Conservation (phyloP, 768 basidiomycete species). For the Calvatia gigantea region DNA sequence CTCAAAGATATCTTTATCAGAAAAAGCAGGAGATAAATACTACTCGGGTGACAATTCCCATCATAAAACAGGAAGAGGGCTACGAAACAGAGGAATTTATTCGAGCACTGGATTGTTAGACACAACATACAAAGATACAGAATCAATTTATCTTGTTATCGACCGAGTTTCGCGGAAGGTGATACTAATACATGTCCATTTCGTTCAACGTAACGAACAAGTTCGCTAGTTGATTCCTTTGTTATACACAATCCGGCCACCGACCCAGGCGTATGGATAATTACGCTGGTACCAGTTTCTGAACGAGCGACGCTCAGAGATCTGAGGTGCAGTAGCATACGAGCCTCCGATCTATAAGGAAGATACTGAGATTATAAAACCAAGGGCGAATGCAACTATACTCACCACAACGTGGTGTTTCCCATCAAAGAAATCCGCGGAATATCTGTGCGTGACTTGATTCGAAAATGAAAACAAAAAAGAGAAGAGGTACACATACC, state of each 20-base stretch:
- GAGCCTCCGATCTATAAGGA: constrained; percentile 78
- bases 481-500: constrained; percentile 37
- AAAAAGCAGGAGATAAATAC: constrained; percentile 23
- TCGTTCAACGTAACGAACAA: not conserved
- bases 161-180: not conserved
- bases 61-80: constrained; percentile 55
- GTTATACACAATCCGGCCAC: constrained; percentile 60
- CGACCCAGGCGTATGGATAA: constrained; percentile 88
- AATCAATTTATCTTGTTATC: not conserved
- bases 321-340: constrained; percentile 79
- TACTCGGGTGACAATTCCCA: constrained; percentile 30
- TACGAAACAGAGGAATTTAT: constrained; percentile 47
- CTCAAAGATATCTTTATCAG: constrained; percentile 48
- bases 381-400: constrained; percentile 17
- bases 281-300: constrained; percentile 93
- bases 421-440: constrained; percentile 88
- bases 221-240: not conserved
- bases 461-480: not conserved
- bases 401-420: constrained; percentile 85
- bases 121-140: not conserved
- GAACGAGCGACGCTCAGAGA: constrained; percentile 71
- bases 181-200: constrained; percentile 1
- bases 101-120: constrained; percentile 18
- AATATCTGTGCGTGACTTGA: constrained; percentile 45
- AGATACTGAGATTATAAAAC: constrained; percentile 11